Conservation (phyloP, 1,284 basidiomycete species). For the Melampsora abietis-canadensis region DNA sequence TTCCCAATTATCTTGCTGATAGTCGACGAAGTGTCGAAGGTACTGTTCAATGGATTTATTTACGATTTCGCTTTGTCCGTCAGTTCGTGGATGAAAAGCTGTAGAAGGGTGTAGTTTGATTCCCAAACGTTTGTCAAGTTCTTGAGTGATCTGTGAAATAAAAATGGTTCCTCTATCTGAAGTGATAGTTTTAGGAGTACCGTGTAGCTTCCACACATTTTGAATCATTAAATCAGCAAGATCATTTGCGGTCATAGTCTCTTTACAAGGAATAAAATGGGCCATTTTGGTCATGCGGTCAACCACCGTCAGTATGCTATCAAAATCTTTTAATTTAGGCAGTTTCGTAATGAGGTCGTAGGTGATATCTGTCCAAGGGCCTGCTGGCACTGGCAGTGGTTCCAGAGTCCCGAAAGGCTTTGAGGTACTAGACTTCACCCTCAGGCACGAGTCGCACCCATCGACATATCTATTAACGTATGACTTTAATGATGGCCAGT, state of each 20-base stretch:
- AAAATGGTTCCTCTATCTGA: constrained; percentile 16
- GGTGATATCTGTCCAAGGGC: constrained; percentile 8
- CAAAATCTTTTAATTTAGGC: background rate
- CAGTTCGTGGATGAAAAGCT: constrained; percentile 8
- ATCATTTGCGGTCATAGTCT: background rate
- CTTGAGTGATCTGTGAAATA: constrained; percentile 11
- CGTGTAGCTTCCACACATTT: constrained; percentile 1
- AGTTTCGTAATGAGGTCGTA: constrained; percentile 31
- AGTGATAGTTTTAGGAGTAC: constrained; percentile 1
- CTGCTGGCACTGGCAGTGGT: background rate
- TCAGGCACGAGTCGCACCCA: background rate
- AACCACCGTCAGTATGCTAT: constrained; percentile 31
- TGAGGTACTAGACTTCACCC: background rate
- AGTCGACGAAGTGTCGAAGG: constrained; percentile 28
- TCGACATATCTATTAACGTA: background rate
- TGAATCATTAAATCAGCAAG: constrained; percentile 13
- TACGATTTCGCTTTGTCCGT: constrained; percentile 14
- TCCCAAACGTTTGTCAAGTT: background rate
- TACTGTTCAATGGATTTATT: constrained; percentile 32
- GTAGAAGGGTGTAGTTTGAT: constrained; percentile 17
- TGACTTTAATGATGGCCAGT: no score
- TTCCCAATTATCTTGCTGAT: constrained; percentile 35
- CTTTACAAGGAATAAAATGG: constrained; percentile 41
- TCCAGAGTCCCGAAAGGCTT: background rate
- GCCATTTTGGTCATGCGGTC: constrained; percentile 36